These are phyloP conservation scores for Gossypioides kirkii DNA, from an alignment of 345 rosid species.

Conservation along the genomic window DNA sequence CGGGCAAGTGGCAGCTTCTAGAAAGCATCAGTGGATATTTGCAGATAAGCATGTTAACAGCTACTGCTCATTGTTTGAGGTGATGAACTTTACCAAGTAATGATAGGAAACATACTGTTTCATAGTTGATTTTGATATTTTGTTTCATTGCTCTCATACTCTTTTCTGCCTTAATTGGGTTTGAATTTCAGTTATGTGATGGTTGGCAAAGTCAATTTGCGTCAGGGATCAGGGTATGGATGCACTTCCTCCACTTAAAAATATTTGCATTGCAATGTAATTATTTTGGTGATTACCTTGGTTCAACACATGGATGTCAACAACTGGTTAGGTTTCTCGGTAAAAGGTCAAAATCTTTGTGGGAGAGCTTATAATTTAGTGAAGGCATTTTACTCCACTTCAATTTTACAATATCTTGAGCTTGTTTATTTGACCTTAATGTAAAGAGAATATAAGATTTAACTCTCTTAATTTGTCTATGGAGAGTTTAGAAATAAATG, in stretches of 20 bases:
- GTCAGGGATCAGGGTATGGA: constrained; percentile 72
- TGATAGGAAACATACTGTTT: constrained; percentile 5
- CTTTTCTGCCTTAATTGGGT: constrained; percentile 11
- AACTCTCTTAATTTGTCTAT: neutral
- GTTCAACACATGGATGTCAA: neutral
- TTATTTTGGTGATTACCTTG: neutral
- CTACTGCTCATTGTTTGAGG: constrained; percentile 56
- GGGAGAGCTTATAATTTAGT: neutral
- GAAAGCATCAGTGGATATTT: constrained; percentile 70
- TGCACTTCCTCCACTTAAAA: constrained; percentile 7
- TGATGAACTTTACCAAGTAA: constrained; percentile 21
- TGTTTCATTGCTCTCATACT: neutral
- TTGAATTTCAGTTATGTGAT: constrained; percentile 52
- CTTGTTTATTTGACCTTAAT: neutral
- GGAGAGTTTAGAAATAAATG: neutral
- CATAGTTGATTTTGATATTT: neutral
- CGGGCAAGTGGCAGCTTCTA: constrained; percentile 79
- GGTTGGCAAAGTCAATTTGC: constrained; percentile 76
- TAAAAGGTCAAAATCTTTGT: neutral
- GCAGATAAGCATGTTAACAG: constrained; percentile 42
- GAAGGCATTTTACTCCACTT: neutral
- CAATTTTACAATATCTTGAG: neutral
- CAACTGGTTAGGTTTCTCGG: neutral
- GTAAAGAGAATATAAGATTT: neutral
- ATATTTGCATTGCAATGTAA: constrained; percentile 3